These are phyloP conservation scores for Yarrowia phangngaensis DNA, from an alignment of 805 yeast genomes.

Conservation along the genomic window DNA sequence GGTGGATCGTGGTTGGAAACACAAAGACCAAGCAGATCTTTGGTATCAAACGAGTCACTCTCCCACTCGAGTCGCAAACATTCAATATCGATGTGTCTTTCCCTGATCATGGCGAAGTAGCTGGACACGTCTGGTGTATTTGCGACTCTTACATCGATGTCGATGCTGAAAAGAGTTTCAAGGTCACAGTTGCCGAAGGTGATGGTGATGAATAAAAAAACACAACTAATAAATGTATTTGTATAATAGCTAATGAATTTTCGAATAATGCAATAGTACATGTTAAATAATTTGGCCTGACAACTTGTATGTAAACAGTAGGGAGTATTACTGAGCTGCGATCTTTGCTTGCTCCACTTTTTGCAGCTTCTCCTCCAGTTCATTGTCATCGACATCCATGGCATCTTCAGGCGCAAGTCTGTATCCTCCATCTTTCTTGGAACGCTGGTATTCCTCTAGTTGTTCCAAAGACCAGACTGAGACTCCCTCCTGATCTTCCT, in stretches of 20 bases:
- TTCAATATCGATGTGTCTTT: slow-evolving; percentile 55
- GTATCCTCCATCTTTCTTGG: slow-evolving; percentile 19
- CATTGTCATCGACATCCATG: slow-evolving; percentile 18
- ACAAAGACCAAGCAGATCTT: slow-evolving; percentile 54
- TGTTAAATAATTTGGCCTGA: too few relatives aligned
- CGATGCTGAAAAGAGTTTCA: slow-evolving; percentile 71
- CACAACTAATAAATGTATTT: too few relatives aligned
- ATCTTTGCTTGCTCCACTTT: slow-evolving; percentile 14
- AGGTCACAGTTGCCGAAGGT: slow-evolving; percentile 33
- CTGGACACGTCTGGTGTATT: slow-evolving; percentile 73
- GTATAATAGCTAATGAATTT: too few relatives aligned
- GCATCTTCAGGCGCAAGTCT: slow-evolving; percentile 18
- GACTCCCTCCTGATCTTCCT: slow-evolving; percentile 87
- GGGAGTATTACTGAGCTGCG: slow-evolving; percentile 8
- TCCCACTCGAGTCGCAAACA: slow-evolving; percentile 51
- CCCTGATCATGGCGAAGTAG: slow-evolving; percentile 58
- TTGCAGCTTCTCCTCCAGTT: slow-evolving; percentile 8
- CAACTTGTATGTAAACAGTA: too few relatives aligned
- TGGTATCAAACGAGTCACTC: slow-evolving; percentile 63
- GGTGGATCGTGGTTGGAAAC: slow-evolving; percentile 92
- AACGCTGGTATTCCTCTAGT: slow-evolving; percentile 30
- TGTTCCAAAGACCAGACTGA: slow-evolving; percentile 80
- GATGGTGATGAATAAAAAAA: slow-evolving; percentile 32
- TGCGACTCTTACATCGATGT: slow-evolving; percentile 93
- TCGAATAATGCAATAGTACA: too few relatives aligned